A percentile compares a stretch with the other conserved stretches of the same genome.
These are phyloP conservation scores for Pleurotus tuber-regium DNA, from an alignment of 768 basidiomycete species.

Conservation along the genomic window DNA sequence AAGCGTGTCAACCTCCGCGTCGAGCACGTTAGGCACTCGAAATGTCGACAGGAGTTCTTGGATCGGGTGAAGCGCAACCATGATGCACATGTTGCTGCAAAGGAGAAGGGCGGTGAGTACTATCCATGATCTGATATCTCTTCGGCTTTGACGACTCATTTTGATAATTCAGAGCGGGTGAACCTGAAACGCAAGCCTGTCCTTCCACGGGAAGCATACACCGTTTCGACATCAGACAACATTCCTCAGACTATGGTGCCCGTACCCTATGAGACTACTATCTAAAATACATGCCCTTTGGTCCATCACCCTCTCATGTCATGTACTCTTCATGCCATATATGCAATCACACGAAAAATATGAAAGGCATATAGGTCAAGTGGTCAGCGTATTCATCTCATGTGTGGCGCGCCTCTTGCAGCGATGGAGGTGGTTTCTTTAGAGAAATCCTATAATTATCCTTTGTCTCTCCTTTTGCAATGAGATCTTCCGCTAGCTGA, in stretches of 20 bases:
- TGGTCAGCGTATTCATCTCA: background rate
- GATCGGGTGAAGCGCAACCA: constrained; percentile 94
- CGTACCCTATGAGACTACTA: constrained; percentile 94
- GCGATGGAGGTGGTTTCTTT: background rate
- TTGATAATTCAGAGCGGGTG: constrained; percentile 61
- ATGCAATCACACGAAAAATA: constrained; percentile 7
- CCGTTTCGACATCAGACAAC: constrained; percentile 72
- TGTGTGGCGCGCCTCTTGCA: background rate
- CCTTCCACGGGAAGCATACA: constrained; percentile 76
- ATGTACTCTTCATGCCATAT: constrained; percentile 8
- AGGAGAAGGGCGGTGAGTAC: constrained; percentile 83
- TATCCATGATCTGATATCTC: background rate
- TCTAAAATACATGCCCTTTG: constrained; percentile 47
- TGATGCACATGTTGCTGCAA: constrained; percentile 76
- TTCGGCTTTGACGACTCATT: background rate
- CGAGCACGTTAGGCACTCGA: constrained; percentile 95
- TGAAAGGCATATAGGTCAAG: background rate
- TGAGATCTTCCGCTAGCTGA: too few species aligned
- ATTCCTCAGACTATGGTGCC: constrained; percentile 91
- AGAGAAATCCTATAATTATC: too few species aligned
- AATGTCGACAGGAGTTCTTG: constrained; percentile 96
- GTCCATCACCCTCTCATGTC: background rate
- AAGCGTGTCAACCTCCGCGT: constrained; percentile 98
- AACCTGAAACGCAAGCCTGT: constrained; percentile 83
- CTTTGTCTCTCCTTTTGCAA: too few species aligned